A percentile compares a stretch with the other conserved stretches of the same genome.
phyloP scores from a whole-genome alignment of 805 yeast species.

The Starmerella floris region DNA sequence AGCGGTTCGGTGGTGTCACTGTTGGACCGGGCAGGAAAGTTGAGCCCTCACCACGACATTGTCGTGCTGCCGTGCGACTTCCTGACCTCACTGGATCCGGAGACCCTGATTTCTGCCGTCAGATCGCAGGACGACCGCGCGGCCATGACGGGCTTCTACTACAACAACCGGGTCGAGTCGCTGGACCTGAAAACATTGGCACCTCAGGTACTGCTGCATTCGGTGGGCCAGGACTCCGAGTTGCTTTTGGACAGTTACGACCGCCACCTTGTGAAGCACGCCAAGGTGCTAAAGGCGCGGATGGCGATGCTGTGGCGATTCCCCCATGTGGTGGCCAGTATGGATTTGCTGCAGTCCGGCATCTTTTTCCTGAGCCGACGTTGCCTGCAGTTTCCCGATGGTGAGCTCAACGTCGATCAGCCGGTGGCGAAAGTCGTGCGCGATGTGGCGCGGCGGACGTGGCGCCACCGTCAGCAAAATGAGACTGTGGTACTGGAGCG shows the following conservation, averaged over 20 bases:
- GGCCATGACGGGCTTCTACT: slow-evolving; percentile 56
- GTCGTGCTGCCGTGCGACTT: slow-evolving; percentile 91
- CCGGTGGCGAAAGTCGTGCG: slow-evolving; percentile 40
- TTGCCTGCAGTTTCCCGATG: slow-evolving; percentile 38
- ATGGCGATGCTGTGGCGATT: slow-evolving; percentile 83
- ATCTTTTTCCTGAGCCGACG: slow-evolving; percentile 51
- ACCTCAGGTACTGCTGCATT: slow-evolving; percentile 42
- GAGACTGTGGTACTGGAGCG: slow-evolving; percentile 58
- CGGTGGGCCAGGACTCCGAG: slow-evolving; percentile 18
- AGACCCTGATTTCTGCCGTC: slow-evolving; percentile 69
- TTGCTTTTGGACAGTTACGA: slow-evolving; percentile 59
- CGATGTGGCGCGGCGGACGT: slow-evolving; percentile 79
- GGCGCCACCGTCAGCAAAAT: slow-evolving; percentile 55
- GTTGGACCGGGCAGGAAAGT: slow-evolving; percentile 5
- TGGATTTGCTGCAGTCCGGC: slow-evolving; percentile 58
- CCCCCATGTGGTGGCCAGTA: slow-evolving; percentile 65
- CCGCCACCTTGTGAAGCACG: slow-evolving; percentile 51
- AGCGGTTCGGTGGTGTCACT: slow-evolving; percentile 17
- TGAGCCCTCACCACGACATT: slow-evolving; percentile 35
- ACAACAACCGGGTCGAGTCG: slow-evolving; percentile 58
- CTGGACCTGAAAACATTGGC: slow-evolving; percentile 66
- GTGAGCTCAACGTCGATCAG: slow-evolving; percentile 17
- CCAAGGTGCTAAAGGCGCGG: slow-evolving; percentile 61
- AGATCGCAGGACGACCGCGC: slow-evolving; percentile 56
- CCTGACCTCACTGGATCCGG: slow-evolving; percentile 84